Percentiles rank a stretch among this genome's conserved stretches.
phyloP scores from a whole-genome alignment of 2,329 filamentous ascomycete genomes.

The Calonectria leucothoes region DNA sequence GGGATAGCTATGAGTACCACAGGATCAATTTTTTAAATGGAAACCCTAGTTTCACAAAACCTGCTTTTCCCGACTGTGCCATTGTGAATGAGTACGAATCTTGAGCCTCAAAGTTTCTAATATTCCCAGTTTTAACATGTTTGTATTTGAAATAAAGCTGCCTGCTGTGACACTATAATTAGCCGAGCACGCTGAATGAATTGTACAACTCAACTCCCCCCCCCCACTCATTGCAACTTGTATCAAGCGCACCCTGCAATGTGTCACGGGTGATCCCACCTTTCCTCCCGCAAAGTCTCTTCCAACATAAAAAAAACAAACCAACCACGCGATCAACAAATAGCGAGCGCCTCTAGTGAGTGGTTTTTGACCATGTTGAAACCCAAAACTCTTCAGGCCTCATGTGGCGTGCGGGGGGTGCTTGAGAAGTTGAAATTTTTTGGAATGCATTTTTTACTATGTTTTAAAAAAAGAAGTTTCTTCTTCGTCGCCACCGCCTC shows the following conservation, averaged over 20 bases:
- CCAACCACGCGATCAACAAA: not conserved
- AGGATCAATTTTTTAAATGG: slow-evolving; percentile 36
- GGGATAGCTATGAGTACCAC: slow-evolving; percentile 40
- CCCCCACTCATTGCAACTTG: not conserved
- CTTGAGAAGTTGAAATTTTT: not conserved
- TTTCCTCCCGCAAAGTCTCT: not conserved
- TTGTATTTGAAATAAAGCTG: too few relatives aligned
- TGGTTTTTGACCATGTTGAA: not conserved
- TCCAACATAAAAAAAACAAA: not conserved
- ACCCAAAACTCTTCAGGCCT: not conserved
- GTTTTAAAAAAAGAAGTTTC: slow-evolving; percentile 12
- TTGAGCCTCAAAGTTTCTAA: too few relatives aligned
- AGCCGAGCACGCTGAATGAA: too few relatives aligned
- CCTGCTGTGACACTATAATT: too few relatives aligned
- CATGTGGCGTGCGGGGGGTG: not conserved
- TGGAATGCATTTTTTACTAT: slow-evolving; percentile 19
- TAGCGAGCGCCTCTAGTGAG: not conserved
- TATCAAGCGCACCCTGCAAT: not conserved
- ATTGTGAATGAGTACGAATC: not conserved
- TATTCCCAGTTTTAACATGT: too few relatives aligned
- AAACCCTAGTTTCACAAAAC: slow-evolving; percentile 29
- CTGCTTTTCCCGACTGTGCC: not conserved
- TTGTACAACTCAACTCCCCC: too few relatives aligned
- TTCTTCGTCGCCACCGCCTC: slow-evolving; percentile 8
- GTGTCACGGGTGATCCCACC: not conserved